Base-by-base conservation (phyloP, 2,329 filamentous ascomycete genomes). In the Colletotrichum melonis region DNA sequence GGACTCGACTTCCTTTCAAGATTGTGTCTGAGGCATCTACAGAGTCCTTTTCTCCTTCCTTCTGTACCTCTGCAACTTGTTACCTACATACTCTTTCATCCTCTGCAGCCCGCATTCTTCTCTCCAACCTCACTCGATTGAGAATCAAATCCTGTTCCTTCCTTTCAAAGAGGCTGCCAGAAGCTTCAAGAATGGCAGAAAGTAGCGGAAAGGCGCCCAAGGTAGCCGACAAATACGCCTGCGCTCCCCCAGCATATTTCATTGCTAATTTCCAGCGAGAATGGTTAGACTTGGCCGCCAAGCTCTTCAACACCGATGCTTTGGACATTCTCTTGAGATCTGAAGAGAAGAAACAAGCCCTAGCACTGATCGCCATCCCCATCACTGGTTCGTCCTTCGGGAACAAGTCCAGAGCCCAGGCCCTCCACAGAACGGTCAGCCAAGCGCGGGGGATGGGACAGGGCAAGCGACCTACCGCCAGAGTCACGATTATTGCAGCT, bases 221-320 rank as follows among this genome's bases (percentile, higher is more conserved):
- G 30, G 26, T 2, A 11, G 28, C 24, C 3, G 46, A 19, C 1
- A 69, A 24, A 14, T 69, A 63, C 35, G 26, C 32, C 12, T 63
- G 32, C 32, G 7, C 14, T 4, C 2, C 11, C 1, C 57, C 60
- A 3, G 42, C 58, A 4, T 30, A 30, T 2, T 49, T 24, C 5
- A 46, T 56, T 6, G 58, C 38, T 14, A 4, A 69, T 12, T 55
- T 24, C 14, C 66, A 69, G 8, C 35, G 19, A 7, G 58, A 69
- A 3, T 69, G 58, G 66, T 9, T 46, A 1, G 24, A 56, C 5
- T 54, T 63, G 4, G 49, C 66, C 0, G 32, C 49, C 6, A 26
- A 24, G 8, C 35, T 69, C 11, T 69, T 69, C 49, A 69, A 69
- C n/a, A 16, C 8, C 16, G 66, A 69, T 26, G 8, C 35, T 3